Evolutionary conservation across 495 filamentous ascomycete genomes (phyloP).

Genomic region (Bombardia bombarda): DNA sequence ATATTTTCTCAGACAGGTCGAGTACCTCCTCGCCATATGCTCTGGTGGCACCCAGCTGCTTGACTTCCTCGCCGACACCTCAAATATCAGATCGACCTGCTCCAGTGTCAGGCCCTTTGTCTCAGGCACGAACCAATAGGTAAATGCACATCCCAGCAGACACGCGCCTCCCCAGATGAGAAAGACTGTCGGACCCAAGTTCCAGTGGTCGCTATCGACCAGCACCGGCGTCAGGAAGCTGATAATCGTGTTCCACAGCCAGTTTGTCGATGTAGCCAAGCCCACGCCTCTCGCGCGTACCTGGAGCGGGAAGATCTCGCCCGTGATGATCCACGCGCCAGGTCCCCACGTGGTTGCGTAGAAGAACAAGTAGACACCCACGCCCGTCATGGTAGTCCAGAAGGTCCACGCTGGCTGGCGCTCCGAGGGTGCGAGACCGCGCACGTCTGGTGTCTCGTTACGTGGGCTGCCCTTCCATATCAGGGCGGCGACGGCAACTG

Average conservation of each 20-base stretch:
- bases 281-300: slow-evolving; percentile 62
- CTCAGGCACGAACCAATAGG: slow-evolving; percentile 68
- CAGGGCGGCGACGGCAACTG: slow-evolving; percentile 47
- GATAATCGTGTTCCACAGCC: slow-evolving; percentile 62
- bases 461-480: slow-evolving; percentile 13
- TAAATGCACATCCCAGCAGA: slow-evolving; percentile 48
- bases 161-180: slow-evolving; percentile 62
- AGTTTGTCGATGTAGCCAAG: slow-evolving; percentile 69
- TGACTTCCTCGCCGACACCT: not conserved
- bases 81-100: slow-evolving; percentile 49
- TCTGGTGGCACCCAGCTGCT: not conserved
- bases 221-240: slow-evolving; percentile 26
- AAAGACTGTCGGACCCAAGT: slow-evolving; percentile 58
- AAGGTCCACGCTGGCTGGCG: slow-evolving; percentile 17
- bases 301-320: slow-evolving; percentile 66
- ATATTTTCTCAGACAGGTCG: too few relatives aligned
- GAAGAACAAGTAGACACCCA: slow-evolving; percentile 65
- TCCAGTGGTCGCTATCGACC: slow-evolving; percentile 44
- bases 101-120: slow-evolving; percentile 73
- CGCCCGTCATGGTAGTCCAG: slow-evolving; percentile 53
- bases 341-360: slow-evolving; percentile 70
- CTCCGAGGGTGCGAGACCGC: slow-evolving; percentile 49
- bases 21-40: not conserved
- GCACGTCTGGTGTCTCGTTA: slow-evolving; percentile 28
- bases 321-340: slow-evolving; percentile 56